phyloP scores from a whole-genome alignment of 306 rosid genomes.

The Malus domestica region ASM211411v1 NC_041795.1:27859501-27860000 shows the following conservation, averaged over 20 bases:
- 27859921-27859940: conserved; percentile 93
- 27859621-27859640: conserved; percentile 22
- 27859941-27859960: conserved; percentile 80
- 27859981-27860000: neutral
- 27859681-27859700: conserved; percentile 72
- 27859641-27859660: conserved; percentile 23
- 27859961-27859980: conserved; percentile 43
- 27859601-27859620: conserved; percentile 9
- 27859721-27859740: conserved; percentile 78
- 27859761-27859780: conserved; percentile 64
- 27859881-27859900: conserved; percentile 67
- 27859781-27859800: conserved; percentile 76
- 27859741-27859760: conserved; percentile 87
- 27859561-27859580: conserved; percentile 96
- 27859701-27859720: conserved; percentile 68
- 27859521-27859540: conserved; percentile 72
- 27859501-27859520: conserved; percentile 81
- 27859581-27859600: conserved; percentile 23
- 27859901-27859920: conserved; percentile 72
- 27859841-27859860: conserved; percentile 67
- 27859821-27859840: conserved; percentile 56
- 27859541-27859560: conserved; percentile 63
- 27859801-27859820: conserved; percentile 74
- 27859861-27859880: conserved; percentile 57
- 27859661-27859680: conserved; percentile 59